These are phyloP conservation scores for Excoecaria agallocha DNA, from an alignment of 345 rosid species.

Conservation along the genomic window DNA sequence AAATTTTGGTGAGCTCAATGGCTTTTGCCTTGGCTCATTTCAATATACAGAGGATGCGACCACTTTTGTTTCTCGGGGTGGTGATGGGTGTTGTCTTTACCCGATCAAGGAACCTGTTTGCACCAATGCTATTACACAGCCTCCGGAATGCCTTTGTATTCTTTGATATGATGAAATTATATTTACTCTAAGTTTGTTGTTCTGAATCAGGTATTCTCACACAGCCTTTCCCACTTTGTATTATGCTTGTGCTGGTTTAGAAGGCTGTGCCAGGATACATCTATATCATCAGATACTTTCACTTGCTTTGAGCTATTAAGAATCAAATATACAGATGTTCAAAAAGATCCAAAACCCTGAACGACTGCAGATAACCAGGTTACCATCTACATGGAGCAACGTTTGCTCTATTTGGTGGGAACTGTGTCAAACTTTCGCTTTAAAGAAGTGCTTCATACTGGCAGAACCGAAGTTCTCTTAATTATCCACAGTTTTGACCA, in stretches of 20 bases:
- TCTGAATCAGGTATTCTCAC: background rate
- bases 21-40: constrained; percentile 90
- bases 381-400: background rate
- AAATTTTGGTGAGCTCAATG: constrained; percentile 76
- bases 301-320: background rate
- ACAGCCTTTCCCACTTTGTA: background rate
- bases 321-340: background rate
- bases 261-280: background rate
- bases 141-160: background rate
- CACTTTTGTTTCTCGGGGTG: constrained; percentile 80
- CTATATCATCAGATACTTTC: background rate
- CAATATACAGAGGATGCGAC: constrained; percentile 89
- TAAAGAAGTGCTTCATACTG: background rate
- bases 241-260: background rate
- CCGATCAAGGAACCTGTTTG: constrained; percentile 72
- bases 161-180: constrained; percentile 2
- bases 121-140: constrained; percentile 74
- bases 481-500: background rate
- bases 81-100: constrained; percentile 83
- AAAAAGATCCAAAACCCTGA: background rate
- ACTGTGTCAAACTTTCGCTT: background rate
- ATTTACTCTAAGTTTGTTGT: background rate
- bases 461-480: background rate
- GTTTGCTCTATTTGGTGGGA: background rate
- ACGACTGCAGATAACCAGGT: background rate